Base-by-base conservation (phyloP, 2,329 filamentous ascomycete species). In the Sarocladium strictum region DNA sequence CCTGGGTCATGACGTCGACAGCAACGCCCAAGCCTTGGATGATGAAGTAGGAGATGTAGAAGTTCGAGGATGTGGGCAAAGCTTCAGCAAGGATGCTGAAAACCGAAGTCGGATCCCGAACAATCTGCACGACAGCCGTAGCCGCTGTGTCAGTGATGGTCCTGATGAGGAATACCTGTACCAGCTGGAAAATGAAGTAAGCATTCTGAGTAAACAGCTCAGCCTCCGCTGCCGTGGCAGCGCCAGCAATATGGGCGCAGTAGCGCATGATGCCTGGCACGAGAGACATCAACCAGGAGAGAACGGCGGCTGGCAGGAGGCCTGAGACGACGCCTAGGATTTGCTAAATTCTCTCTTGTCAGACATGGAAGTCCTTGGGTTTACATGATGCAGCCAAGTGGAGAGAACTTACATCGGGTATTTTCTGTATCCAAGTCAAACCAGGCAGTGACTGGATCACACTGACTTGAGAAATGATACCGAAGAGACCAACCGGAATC, bases 161-260 rank as follows among this genome's bases (percentile, higher is more conserved):
- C 5, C 89, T 84, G 35, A 97, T 84, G 53, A 97, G 73, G 74
- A 97, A 97, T 32, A 96, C 89, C 68, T 97, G 91, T 15, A 96
- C 76, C 41, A 97, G 83, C 69, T 94, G 89, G 75, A 95, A 95
- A 57, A 81, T 81, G 64, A 96, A 97, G 76, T 95, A 97, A 62
- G 85, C 87, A 66, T 93, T 96, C 67, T 97, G 90, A 0, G 90
- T 92, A 58, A 89, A 91, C 10, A 97, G 76, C 71, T 99, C 94
- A 14, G 94, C 84, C 9, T 86, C 82, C 1, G 90, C 87, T 15
- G 84, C 69, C 1, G 90, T 93, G 7, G 91, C 89, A 59, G 86
- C 86, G 56, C 93, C 93, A 38, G 89, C 80, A 33, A 89, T 69
- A 66, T 84, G 91, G 58, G 92, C 92, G 68, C 89, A 87, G 0